Evolutionary conservation across 192 early-diverging fungal species (phyloP), one percentile per base, ranked within the genome.

Genomic region (Coemansia sp.): DNA sequence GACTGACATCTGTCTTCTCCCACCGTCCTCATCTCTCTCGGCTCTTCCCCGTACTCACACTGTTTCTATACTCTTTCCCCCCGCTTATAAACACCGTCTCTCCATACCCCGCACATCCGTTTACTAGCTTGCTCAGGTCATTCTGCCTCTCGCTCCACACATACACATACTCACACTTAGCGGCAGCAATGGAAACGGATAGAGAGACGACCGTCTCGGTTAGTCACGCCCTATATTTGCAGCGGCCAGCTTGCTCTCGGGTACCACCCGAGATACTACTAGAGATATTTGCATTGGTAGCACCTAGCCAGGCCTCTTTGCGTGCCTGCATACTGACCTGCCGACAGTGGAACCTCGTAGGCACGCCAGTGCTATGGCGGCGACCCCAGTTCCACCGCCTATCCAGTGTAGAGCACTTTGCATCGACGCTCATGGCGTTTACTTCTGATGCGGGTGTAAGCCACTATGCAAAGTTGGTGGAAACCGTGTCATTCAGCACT

Each of bases 281-380:
- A 27, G 70, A 73, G 25, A 79, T 84, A 17, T 70, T 84, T 27
- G 36, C 42, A 0, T 32, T 70, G 12, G 63, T 79, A 4, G 32
- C 64, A 9, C 55, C 44, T 31, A 32, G 66, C 55, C 82, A 84
- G 42, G 50, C 21, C 5, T 38, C 87, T 5, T 69, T 88, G 4
- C 57, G 77, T 32, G 62, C 76, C 10, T 85, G 85, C 23, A 71
- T 76, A 4, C 66, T 80, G 48, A 82, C 82, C 0, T 82, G 84
- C 46, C 73, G 71, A 0, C 71, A 70, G 17, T 88, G 87, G 87
- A 80, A 83, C 60, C 51, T 63, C 3, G 71, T 81, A 1, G 87
- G 73, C 23, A 86, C 75, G 23, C 73, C 70, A 4, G 62, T 85
- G 15, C 72, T 88, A 1, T 88, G 85, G 85, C 67, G 72, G 53